Conservation (phyloP, 2,329 filamentous ascomycete species). For the Pestalotiopsis sp. region DNA sequence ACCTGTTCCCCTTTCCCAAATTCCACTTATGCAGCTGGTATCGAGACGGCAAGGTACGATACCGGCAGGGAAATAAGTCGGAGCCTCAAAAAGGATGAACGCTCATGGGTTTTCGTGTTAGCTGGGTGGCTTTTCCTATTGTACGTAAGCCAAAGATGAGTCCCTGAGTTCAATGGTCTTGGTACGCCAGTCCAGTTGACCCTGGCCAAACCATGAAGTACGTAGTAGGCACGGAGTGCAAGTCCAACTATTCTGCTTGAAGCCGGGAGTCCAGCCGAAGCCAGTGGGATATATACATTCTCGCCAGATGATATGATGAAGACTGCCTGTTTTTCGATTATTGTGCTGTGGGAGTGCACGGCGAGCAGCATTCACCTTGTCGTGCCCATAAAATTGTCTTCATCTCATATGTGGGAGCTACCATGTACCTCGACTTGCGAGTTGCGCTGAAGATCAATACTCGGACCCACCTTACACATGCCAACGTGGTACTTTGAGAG, state of each 20-base stretch:
- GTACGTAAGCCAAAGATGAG: not conserved
- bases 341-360: not conserved
- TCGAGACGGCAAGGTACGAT: not conserved
- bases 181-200: not conserved
- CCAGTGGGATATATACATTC: not conserved
- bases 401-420: not conserved
- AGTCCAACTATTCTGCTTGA: not conserved
- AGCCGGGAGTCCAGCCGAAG: not conserved
- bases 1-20: not conserved
- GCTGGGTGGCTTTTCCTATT: not conserved
- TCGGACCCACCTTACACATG: slow-evolving; percentile 11
- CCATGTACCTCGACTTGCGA: not conserved
- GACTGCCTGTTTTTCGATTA: not conserved
- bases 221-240: not conserved
- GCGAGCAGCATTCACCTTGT: not conserved
- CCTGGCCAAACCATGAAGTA: not conserved
- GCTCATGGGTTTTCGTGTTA: not conserved
- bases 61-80: not conserved
- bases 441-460: not conserved
- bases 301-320: not conserved
- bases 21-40: not conserved
- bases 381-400: not conserved
- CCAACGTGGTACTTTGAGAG: slow-evolving; percentile 10
- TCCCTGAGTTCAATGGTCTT: not conserved
- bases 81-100: not conserved